Evolutionary conservation across 352 stramenopile genomes (phyloP), one percentile per base, ranked within the genome.

Genomic region (Phytophthora palmivora): DNA sequence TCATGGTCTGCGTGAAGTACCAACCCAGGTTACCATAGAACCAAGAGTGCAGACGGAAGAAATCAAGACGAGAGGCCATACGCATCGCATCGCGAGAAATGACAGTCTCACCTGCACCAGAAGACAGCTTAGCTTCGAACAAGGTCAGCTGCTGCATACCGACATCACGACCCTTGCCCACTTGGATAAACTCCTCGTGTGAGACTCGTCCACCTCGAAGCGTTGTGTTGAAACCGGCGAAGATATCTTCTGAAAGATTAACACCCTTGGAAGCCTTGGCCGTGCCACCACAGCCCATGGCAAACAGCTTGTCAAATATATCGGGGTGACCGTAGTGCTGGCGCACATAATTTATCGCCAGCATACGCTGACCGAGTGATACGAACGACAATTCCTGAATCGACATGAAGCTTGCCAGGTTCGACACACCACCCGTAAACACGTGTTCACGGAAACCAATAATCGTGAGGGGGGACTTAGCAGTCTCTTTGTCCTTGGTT

Each of bases 1-100:
- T 99, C 66, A 99, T 90, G 9, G 98, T 97, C 67, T 99, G 98
- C 6, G 94, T 98, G 59, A 99, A 98, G 81, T 99, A 99, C 84
- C 98, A 98, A 48, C 97, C 97, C 75, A 99, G 96, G 66, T 98
- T 98, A 70, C 97, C 97, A 73, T 98, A 99, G 74, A 99, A 99
- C 85, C 97, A 99, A 8, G 92, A 98, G 58, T 98, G 80, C 14
- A 99, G 80, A 63, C 97, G 95, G 78, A 95, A 99, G 65, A 99
- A 99, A 66, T 99, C 97, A 2, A 99, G 79, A 47, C 97, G 91
- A 49, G 95, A 88, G 22, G 92, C 96, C 82, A 99, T 97, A 21
- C 97, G 84, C 76, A 97, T 93, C 0, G 98, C 94, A 81, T 99
- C 97, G 58, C 97, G 89, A 33, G 96, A 99, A 30, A 99, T 90